Conservation (phyloP, 2,329 filamentous ascomycete genomes). For the Penicillium sp. region DNA sequence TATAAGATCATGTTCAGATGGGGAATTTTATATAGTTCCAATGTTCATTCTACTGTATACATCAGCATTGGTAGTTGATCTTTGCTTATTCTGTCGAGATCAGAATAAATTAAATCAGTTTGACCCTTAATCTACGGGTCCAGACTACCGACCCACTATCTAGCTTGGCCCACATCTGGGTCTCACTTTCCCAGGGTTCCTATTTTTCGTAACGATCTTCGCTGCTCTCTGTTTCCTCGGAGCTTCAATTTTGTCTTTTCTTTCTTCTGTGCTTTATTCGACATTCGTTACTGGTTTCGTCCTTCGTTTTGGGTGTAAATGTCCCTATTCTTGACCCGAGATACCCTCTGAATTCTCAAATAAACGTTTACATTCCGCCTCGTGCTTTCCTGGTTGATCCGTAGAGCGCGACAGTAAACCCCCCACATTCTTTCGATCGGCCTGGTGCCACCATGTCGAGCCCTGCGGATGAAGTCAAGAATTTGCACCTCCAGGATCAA, state of each 20-base stretch:
- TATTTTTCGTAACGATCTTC: slow-evolving; percentile 1
- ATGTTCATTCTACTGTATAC: too few relatives aligned
- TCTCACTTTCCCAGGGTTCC: neutral
- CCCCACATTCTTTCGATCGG: slow-evolving; percentile 16
- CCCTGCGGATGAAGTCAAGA: slow-evolving; percentile 32
- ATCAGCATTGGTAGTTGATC: neutral
- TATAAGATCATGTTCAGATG: too few relatives aligned
- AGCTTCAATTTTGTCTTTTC: neutral
- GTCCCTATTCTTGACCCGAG: neutral
- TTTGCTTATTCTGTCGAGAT: neutral
- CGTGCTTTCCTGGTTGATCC: slow-evolving; percentile 3
- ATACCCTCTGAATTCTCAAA: too few relatives aligned
- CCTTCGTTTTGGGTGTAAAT: neutral
- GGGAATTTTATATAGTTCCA: too few relatives aligned
- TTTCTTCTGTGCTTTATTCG: neutral
- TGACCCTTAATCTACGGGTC: neutral
- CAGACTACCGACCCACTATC: neutral
- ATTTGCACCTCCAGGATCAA: slow-evolving; percentile 25
- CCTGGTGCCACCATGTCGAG: slow-evolving; percentile 39
- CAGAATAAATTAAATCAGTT: neutral
- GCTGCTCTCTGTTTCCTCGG: neutral
- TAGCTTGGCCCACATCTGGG: neutral
- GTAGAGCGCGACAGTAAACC: neutral
- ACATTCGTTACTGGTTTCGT: neutral
- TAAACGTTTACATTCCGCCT: neutral